Evolutionary conservation across 2,329 filamentous ascomycete genomes (phyloP).

Genomic region (Aspergillus caelatus): DNA sequence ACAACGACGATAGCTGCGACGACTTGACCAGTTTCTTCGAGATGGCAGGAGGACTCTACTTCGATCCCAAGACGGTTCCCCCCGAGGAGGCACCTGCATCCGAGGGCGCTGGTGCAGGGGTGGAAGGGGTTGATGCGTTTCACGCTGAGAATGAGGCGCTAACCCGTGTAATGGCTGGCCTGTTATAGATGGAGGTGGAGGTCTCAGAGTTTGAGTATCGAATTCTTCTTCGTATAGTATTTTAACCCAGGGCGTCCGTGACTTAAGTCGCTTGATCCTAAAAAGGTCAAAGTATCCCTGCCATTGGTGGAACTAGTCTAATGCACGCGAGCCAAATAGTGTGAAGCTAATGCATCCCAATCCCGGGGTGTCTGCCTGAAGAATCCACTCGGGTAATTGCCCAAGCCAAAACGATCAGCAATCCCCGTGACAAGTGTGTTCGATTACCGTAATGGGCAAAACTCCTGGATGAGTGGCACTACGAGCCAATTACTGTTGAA

Average conservation of each 20-base stretch:
- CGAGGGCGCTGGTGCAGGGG: conserved; percentile 8
- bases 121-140: conserved; percentile 29
- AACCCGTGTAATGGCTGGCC: conserved; percentile 38
- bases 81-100: conserved; percentile 13
- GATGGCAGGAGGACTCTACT: conserved; percentile 55
- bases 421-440: background rate
- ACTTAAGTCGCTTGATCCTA: background rate
- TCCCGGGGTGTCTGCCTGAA: background rate
- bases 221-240: background rate
- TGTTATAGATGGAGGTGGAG: conserved; percentile 23
- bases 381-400: background rate
- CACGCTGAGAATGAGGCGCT: conserved; percentile 39
- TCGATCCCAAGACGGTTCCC: conserved; percentile 23
- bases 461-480: background rate
- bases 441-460: background rate
- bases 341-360: background rate
- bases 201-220: background rate
- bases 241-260: background rate
- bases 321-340: background rate
- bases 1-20: conserved; percentile 37
- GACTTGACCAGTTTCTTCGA: conserved; percentile 65
- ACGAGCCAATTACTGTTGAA: background rate
- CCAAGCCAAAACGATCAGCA: background rate
- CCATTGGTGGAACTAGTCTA: conserved; percentile 1
- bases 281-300: background rate